Evolutionary conservation across 352 stramenopile species (phyloP), one percentile per base, ranked within the genome.

Genomic region (Globisporangium spinosum): DNA sequence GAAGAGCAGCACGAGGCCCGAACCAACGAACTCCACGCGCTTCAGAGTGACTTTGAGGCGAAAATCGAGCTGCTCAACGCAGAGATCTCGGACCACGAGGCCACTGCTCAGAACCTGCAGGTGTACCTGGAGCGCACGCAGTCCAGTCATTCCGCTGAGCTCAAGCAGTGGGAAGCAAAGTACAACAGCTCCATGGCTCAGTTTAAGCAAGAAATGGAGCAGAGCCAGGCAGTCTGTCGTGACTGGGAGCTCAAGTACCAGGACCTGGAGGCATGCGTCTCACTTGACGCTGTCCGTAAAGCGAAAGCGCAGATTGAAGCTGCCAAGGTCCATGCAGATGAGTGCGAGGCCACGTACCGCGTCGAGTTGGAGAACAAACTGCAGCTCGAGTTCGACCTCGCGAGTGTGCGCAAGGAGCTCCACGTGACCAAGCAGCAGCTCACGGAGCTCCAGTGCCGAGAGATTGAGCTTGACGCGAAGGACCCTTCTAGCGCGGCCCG

Each of bases 301-400:
- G 51, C 54, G 20, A 15, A 49, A 6, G 65, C 38, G 22, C 23
- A 40, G 35, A 25, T 65, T 22, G 58, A 59, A 2, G 49, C 58
- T 0, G 47, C 57, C 3, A 54, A 32, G 23, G 17, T 23, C 17
- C 65, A 51, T 13, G 65, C 47, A 0, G 58, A 51, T 0, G 65
- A 70, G 23, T 64, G 22, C 58, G 58, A 70, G 8, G 45, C 23
- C 1, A 55, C 65, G 20, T 70, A 70, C 65, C 25, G 43, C 22
- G 49, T 66, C 23, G 65, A 70, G 49, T 34, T 70, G 10, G 65
- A 70, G 57, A 51, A 65, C 45, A 70, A 59, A 1, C 47, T 65
- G 6, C 65, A 70, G 45, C 65, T 70, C 35, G 65, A 65, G 34
- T 70, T 70, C n/a, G 65, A 70, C 49, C 58, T 70, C 17, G 58